A percentile compares a stretch with the other conserved stretches of the same genome.
Conservation (phyloP, 1,284 basidiomycete species). For the Ustilago nuda region DNA sequence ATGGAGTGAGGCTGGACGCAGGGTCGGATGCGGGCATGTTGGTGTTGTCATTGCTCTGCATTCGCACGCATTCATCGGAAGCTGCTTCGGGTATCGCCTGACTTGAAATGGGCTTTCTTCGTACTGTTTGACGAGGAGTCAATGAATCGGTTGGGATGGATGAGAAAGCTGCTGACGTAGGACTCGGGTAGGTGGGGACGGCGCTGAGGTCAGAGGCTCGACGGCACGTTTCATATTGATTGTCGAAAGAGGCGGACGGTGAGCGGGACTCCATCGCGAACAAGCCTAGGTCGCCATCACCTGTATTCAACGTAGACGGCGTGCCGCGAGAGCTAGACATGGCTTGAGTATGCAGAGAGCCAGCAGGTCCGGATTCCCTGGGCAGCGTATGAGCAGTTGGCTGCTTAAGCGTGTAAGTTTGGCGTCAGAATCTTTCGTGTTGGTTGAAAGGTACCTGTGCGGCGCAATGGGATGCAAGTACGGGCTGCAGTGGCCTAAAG, state of each 20-base stretch:
- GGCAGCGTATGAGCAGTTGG: background rate
- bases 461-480: background rate
- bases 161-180: background rate
- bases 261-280: slow-evolving; percentile 42
- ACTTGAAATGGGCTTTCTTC: background rate
- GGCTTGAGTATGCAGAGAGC: background rate
- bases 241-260: slow-evolving; percentile 38
- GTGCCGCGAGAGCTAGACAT: slow-evolving; percentile 16
- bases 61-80: background rate
- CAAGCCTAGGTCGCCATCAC: slow-evolving; percentile 48
- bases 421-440: background rate
- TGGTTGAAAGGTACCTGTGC: background rate
- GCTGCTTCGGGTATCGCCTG: background rate
- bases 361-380: background rate
- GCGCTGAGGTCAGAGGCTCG: slow-evolving; percentile 5
- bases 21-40: slow-evolving; percentile 1
- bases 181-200: slow-evolving; percentile 22
- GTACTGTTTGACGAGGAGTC: background rate
- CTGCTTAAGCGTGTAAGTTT: background rate
- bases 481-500: background rate
- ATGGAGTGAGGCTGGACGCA: slow-evolving; percentile 12
- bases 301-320: slow-evolving; percentile 17
- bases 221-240: background rate
- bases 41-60: too few species aligned
- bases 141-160: slow-evolving; percentile 1